Percentiles rank a stretch among this genome's conserved stretches.
phyloP scores from a whole-genome alignment of 768 basidiomycete genomes.

The Fomitopsis pulvina region DNA sequence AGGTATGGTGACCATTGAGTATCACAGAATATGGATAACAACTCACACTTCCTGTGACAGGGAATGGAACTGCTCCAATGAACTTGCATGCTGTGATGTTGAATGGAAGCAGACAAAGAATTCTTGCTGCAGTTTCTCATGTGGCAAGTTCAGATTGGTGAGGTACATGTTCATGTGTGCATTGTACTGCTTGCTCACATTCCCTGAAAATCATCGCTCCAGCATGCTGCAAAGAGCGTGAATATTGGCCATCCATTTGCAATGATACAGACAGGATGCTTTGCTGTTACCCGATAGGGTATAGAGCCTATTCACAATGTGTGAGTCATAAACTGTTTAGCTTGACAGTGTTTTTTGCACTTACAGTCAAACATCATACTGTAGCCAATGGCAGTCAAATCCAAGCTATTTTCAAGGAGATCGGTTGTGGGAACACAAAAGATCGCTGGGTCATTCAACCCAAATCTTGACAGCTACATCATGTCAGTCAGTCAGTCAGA shows the following conservation, averaged over 20 bases:
- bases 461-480: too few species aligned
- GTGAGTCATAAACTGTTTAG: too few species aligned
- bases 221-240: constrained; percentile 2
- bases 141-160: constrained; percentile 30
- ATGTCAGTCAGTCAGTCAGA: too few species aligned
- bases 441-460: too few species aligned
- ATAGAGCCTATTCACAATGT: not conserved
- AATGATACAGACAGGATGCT: constrained; percentile 3
- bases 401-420: too few species aligned
- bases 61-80: constrained; percentile 32
- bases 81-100: constrained; percentile 29
- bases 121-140: constrained; percentile 29
- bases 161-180: constrained; percentile 39
- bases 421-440: too few species aligned
- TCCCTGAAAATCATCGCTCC: constrained; percentile 34
- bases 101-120: constrained; percentile 33
- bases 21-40: constrained; percentile 13
- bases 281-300: not conserved
- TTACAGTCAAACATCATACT: not conserved
- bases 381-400: too few species aligned
- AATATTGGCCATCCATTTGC: constrained; percentile 6
- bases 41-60: constrained; percentile 27
- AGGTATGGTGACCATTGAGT: not conserved
- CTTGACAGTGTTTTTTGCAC: too few species aligned
- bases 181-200: constrained; percentile 38